Percentiles rank a stretch among this genome's conserved stretches.
These are phyloP conservation scores for Sugiyamaella valdiviana DNA, from an alignment of 805 yeast species.

Conservation along the genomic window DNA sequence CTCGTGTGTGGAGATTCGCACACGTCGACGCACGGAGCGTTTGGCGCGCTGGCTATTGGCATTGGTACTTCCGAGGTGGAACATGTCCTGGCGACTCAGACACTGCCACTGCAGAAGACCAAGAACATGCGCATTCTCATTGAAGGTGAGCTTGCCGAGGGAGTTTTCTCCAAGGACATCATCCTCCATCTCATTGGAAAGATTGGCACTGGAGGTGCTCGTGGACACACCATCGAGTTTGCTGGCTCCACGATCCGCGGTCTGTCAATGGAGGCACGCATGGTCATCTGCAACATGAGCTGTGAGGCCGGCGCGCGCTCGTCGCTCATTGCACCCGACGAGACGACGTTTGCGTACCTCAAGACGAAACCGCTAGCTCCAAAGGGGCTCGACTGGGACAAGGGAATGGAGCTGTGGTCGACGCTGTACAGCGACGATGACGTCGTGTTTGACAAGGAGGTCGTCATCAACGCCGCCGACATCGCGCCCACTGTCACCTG, in stretches of 20 bases:
- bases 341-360: slow-evolving; percentile 76
- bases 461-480: slow-evolving; percentile 72
- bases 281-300: slow-evolving; percentile 99
- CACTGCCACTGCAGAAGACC: slow-evolving; percentile 82
- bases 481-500: slow-evolving; percentile 94
- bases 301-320: slow-evolving; percentile 99
- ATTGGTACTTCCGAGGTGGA: slow-evolving; percentile 98
- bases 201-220: slow-evolving; percentile 99
- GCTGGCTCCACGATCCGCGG: slow-evolving; percentile 89
- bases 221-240: slow-evolving; percentile 92
- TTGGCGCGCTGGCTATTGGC: slow-evolving; percentile 95
- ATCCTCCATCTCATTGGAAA: slow-evolving; percentile 89
- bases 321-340: slow-evolving; percentile 96
- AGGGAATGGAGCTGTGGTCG: slow-evolving; percentile 85
- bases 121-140: slow-evolving; percentile 89
- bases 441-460: slow-evolving; percentile 79
- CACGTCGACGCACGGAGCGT: slow-evolving; percentile 97
- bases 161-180: slow-evolving; percentile 92
- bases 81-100: slow-evolving; percentile 96
- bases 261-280: slow-evolving; percentile 93
- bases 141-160: slow-evolving; percentile 74
- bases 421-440: slow-evolving; percentile 81
- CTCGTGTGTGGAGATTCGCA: slow-evolving; percentile 99
- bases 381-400: slow-evolving; percentile 87
- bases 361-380: slow-evolving; percentile 94